These are phyloP conservation scores for Oehlia diaphana DNA, from an alignment of 192 early-diverging fungal genomes.

Conservation along the genomic window DNA sequence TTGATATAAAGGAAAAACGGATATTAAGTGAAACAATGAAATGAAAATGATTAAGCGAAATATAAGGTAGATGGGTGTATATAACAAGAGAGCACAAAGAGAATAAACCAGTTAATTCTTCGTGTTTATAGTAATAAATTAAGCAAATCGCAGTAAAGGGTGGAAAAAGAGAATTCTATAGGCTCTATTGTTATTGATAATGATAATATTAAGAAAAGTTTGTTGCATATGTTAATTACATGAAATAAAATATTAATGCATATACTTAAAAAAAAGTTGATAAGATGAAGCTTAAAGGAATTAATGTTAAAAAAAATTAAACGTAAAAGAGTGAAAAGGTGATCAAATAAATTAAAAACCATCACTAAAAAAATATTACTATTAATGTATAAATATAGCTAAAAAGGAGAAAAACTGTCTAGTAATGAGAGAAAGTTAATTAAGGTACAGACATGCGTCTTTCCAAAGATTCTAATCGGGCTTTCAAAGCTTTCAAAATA, in stretches of 20 bases:
- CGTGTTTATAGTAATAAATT: neutral
- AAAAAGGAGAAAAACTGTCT: no score
- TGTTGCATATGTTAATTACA: neutral
- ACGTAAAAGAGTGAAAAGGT: neutral
- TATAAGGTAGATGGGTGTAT: neutral
- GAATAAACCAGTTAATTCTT: neutral
- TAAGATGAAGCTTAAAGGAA: neutral
- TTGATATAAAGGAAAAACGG: neutral
- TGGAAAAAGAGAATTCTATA: neutral
- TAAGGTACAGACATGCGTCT: constrained; percentile 22
- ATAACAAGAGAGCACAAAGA: neutral
- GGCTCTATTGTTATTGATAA: neutral
- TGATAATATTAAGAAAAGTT: neutral
- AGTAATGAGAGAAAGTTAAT: neutral
- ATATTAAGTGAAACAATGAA: neutral
- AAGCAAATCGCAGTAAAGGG: neutral
- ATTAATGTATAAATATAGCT: no score
- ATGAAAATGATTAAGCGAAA: neutral
- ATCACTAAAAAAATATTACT: no score
- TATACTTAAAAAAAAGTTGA: neutral
- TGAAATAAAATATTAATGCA: neutral
- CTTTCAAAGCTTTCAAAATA: constrained; percentile 17
- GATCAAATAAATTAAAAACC: no score
- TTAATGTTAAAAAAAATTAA: neutral
- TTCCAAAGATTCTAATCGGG: constrained; percentile 28